Evolutionary conservation across 2,329 filamentous ascomycete genomes (phyloP).

Genomic region (Coleophoma eucalyptorum): DNA sequence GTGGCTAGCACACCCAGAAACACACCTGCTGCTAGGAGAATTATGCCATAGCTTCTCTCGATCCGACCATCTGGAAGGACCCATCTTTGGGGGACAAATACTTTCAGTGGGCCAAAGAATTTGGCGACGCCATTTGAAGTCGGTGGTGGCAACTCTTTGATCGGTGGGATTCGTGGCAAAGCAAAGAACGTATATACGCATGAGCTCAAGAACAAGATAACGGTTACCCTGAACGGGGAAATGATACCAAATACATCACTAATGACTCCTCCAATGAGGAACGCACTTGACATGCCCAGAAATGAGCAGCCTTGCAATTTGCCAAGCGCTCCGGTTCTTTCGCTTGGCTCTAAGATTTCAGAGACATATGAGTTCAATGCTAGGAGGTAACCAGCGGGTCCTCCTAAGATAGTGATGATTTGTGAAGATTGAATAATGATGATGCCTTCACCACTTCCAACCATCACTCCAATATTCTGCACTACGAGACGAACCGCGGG

Average conservation of each 20-base stretch:
- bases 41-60: conserved; percentile 54
- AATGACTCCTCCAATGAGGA: conserved; percentile 60
- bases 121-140: conserved; percentile 36
- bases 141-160: conserved; percentile 14
- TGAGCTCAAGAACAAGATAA: conserved; percentile 47
- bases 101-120: conserved; percentile 60
- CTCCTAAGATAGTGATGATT: conserved; percentile 64
- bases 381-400: conserved; percentile 65
- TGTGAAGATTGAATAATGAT: conserved; percentile 65
- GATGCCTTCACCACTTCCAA: conserved; percentile 59
- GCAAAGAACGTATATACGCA: conserved; percentile 36
- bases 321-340: conserved; percentile 62
- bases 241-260: conserved; percentile 60
- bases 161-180: conserved; percentile 42
- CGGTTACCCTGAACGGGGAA: conserved; percentile 61
- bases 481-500: conserved; percentile 59
- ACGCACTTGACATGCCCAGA: conserved; percentile 62
- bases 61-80: conserved; percentile 44
- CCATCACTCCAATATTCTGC: conserved; percentile 61
- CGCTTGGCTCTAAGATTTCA: conserved; percentile 55
- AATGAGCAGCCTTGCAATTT: conserved; percentile 63
- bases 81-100: conserved; percentile 56
- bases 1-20: conserved; percentile 67
- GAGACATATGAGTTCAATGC: conserved; percentile 66
- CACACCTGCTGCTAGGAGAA: conserved; percentile 61